These are phyloP conservation scores for Rhizopogon sp. DNA, from an alignment of 768 basidiomycete genomes.

Conservation along the genomic window DNA sequence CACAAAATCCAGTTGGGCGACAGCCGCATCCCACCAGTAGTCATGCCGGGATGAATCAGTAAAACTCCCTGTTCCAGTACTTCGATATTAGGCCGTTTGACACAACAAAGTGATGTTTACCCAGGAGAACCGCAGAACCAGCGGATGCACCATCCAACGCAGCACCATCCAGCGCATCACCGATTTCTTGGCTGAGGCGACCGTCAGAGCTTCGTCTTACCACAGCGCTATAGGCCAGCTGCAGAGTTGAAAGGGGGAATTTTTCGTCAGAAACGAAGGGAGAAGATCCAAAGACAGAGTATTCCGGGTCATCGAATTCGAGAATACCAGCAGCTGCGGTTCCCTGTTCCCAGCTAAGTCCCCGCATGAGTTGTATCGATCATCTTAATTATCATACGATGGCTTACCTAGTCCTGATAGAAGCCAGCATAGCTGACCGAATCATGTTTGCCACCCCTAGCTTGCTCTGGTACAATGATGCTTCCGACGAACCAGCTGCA, in stretches of 20 bases:
- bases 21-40: conserved; percentile 18
- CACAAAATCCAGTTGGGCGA: conserved; percentile 19
- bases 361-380: background rate
- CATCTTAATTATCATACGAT: background rate
- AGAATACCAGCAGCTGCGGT: conserved; percentile 20
- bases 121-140: conserved; percentile 19
- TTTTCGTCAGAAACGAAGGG: conserved; percentile 13
- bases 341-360: conserved; percentile 25
- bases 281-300: conserved; percentile 18
- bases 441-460: conserved; percentile 3
- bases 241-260: conserved; percentile 17
- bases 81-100: background rate
- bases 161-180: conserved; percentile 21
- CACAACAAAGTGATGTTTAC: conserved; percentile 3
- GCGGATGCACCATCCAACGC: conserved; percentile 25
- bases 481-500: background rate
- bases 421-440: conserved; percentile 17
- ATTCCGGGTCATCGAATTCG: conserved; percentile 20
- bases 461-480: conserved; percentile 1
- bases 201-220: conserved; percentile 23
- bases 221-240: conserved; percentile 21
- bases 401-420: conserved; percentile 21
- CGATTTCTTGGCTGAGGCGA: conserved; percentile 21
- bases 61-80: conserved; percentile 5
- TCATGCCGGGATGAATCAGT: conserved; percentile 9